Percentiles rank a stretch among this genome's conserved stretches.
phyloP scores from a whole-genome alignment of 192 early-diverging fungal genomes.

The Backusella morwellensis region DNA sequence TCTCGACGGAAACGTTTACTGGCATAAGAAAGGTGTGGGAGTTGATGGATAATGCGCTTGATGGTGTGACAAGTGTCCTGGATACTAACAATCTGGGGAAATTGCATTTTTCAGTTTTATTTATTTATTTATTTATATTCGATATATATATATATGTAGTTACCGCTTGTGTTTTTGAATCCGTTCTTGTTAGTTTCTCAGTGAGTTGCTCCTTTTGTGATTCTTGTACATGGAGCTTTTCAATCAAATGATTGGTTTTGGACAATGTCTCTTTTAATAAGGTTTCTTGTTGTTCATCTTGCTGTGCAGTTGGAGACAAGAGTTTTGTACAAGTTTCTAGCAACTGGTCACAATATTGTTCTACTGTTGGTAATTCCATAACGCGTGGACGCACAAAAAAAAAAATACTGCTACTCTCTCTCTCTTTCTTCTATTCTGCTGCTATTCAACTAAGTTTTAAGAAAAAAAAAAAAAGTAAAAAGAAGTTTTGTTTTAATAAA shows the following conservation, averaged over 20 bases:
- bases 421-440: no score
- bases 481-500: no score
- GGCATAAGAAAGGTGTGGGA: neutral
- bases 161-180: neutral
- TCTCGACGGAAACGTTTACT: neutral
- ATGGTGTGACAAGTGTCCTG: neutral
- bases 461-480: no score
- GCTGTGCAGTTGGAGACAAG: neutral
- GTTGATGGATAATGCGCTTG: neutral
- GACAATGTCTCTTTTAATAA: neutral
- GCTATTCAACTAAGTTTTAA: no score
- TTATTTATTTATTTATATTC: neutral
- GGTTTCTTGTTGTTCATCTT: neutral
- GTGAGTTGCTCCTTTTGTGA: neutral
- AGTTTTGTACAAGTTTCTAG: neutral
- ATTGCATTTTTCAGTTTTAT: neutral
- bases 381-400: no score
- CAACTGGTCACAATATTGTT: neutral
- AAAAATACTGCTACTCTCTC: no score
- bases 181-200: neutral
- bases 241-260: neutral
- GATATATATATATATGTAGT: neutral
- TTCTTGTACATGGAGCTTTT: neutral
- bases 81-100: neutral
- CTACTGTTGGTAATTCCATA: constrained; percentile 4